Percentiles rank a stretch among this genome's conserved stretches.
Evolutionary conservation across 768 basidiomycete species (phyloP).

Genomic region (Podaxis sp.): DNA sequence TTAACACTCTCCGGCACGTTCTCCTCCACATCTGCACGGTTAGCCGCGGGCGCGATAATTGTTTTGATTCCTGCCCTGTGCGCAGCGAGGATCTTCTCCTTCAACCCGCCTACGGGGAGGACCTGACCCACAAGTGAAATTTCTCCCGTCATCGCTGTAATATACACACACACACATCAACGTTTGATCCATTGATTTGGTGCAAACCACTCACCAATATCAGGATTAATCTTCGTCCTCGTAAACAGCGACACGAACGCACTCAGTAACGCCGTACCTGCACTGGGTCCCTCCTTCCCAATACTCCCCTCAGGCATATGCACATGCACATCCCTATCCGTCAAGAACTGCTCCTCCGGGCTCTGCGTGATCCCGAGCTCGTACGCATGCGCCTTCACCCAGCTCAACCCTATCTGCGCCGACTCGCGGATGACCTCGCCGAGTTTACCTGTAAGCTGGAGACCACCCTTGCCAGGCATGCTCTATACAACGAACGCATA

Average conservation of each 20-base stretch:
- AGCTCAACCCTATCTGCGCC: conserved; percentile 91
- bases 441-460: conserved; percentile 94
- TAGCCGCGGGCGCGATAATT: conserved; percentile 81
- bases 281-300: conserved; percentile 94
- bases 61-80: conserved; percentile 96
- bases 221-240: conserved; percentile 74
- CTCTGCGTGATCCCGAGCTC: conserved; percentile 81
- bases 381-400: conserved; percentile 88
- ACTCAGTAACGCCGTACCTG: conserved; percentile 89
- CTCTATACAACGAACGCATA: conserved; percentile 41
- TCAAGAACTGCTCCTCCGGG: conserved; percentile 71
- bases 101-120: conserved; percentile 91
- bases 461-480: conserved; percentile 93
- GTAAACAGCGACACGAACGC: conserved; percentile 93
- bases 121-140: conserved; percentile 96
- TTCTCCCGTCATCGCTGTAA: conserved; percentile 93
- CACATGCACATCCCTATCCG: conserved; percentile 86
- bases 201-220: conserved; percentile 64
- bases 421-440: conserved; percentile 97
- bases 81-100: conserved; percentile 95
- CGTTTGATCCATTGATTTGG: neutral
- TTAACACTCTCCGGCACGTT: conserved; percentile 97
- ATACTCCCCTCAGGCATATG: conserved; percentile 97
- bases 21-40: conserved; percentile 93
- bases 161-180: neutral